phyloP scores from a whole-genome alignment of 495 filamentous ascomycete genomes.

The Aspergillus cavernicola region DNA sequence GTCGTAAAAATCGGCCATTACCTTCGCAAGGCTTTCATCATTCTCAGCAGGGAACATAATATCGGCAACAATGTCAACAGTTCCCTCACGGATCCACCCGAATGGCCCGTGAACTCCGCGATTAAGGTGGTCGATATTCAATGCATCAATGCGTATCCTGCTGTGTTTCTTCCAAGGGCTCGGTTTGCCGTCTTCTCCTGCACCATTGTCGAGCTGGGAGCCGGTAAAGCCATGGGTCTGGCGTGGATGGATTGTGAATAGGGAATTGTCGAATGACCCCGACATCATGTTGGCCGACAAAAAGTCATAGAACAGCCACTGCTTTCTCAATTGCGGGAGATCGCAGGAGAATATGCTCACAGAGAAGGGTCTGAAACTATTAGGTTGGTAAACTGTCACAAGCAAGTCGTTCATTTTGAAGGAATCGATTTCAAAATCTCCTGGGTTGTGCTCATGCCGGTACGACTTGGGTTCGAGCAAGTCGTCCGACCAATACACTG shows the following conservation, averaged over 20 bases:
- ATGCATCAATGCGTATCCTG: slow-evolving; percentile 82
- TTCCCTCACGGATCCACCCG: slow-evolving; percentile 95
- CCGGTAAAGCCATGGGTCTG: slow-evolving; percentile 74
- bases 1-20: slow-evolving; percentile 92
- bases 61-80: slow-evolving; percentile 94
- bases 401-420: slow-evolving; percentile 95
- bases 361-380: slow-evolving; percentile 85
- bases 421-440: slow-evolving; percentile 93
- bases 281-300: slow-evolving; percentile 93
- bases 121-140: slow-evolving; percentile 95
- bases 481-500: slow-evolving; percentile 66
- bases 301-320: slow-evolving; percentile 98
- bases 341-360: slow-evolving; percentile 95
- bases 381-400: slow-evolving; percentile 87
- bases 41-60: slow-evolving; percentile 86
- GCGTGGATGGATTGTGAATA: slow-evolving; percentile 95
- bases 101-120: slow-evolving; percentile 91
- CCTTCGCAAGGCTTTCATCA: slow-evolving; percentile 82
- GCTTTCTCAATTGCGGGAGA: slow-evolving; percentile 85
- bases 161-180: slow-evolving; percentile 88
- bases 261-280: slow-evolving; percentile 88
- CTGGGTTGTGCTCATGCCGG: slow-evolving; percentile 80
- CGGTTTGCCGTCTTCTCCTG: slow-evolving; percentile 47
- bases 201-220: slow-evolving; percentile 47
- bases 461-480: slow-evolving; percentile 80